Percentiles rank a stretch among this genome's conserved stretches.
These are phyloP conservation scores for Austroboletus eburneus DNA, from an alignment of 768 basidiomycete species.

Conservation along the genomic window DNA sequence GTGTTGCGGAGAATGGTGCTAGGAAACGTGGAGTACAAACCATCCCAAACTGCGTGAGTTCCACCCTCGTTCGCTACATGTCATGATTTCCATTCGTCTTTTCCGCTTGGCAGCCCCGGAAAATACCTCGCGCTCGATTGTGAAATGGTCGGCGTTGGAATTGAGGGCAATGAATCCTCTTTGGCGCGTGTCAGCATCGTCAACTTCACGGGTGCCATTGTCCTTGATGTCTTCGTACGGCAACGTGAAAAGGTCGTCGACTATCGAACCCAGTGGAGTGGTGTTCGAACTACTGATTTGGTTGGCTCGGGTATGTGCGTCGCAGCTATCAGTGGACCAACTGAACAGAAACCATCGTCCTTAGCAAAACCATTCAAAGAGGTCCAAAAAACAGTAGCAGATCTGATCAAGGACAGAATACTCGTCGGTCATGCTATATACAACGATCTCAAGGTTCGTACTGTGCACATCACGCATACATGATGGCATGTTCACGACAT, in stretches of 20 bases:
- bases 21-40: slow-evolving; percentile 40
- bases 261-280: slow-evolving; percentile 88
- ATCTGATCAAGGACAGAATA: slow-evolving; percentile 70
- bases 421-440: slow-evolving; percentile 88
- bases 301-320: slow-evolving; percentile 45
- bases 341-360: neutral
- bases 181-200: slow-evolving; percentile 88
- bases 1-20: slow-evolving; percentile 50
- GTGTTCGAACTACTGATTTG: slow-evolving; percentile 75
- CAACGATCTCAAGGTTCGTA: slow-evolving; percentile 75
- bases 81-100: neutral
- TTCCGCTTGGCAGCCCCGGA: slow-evolving; percentile 45
- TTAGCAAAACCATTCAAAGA: slow-evolving; percentile 54
- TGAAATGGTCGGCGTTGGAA: slow-evolving; percentile 96
- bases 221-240: slow-evolving; percentile 81
- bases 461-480: neutral
- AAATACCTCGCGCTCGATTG: slow-evolving; percentile 87
- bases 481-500: neutral
- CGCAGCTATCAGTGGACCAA: neutral
- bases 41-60: slow-evolving; percentile 44
- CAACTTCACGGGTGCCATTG: slow-evolving; percentile 77
- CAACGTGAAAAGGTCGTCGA: slow-evolving; percentile 89
- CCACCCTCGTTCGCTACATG: neutral
- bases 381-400: slow-evolving; percentile 75
- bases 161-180: slow-evolving; percentile 75